Percentiles rank a stretch among this genome's conserved stretches.
Evolutionary conservation across 225 moss, liverwort and hornwort genomes (phyloP).

Genomic region (Climacium dendroides): DNA sequence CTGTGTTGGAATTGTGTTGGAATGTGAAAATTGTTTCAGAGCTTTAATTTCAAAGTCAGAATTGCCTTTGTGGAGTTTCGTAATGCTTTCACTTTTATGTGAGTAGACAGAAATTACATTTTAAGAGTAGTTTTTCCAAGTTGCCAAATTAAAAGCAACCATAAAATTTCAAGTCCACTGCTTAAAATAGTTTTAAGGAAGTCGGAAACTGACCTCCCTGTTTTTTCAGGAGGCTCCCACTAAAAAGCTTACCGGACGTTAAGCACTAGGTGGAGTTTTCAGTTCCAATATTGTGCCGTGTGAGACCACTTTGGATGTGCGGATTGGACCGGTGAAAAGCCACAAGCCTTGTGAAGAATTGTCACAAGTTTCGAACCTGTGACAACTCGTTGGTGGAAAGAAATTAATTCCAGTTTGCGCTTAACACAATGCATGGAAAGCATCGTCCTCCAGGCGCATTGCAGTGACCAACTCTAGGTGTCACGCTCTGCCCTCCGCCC

Average conservation of each 20-base stretch:
- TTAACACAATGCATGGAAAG: not conserved
- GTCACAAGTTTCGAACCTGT: not conserved
- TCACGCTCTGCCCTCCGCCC: not conserved
- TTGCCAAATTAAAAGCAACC: not conserved
- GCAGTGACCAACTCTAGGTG: not conserved
- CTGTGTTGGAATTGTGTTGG: not conserved
- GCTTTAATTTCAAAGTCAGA: not conserved
- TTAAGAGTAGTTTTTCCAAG: not conserved
- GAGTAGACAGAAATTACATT: not conserved
- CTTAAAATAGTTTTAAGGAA: not conserved
- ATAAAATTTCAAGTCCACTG: not conserved
- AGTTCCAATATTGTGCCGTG: not conserved
- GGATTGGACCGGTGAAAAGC: not conserved
- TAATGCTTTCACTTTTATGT: not conserved
- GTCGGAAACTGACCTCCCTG: not conserved
- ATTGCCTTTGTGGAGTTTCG: not conserved
- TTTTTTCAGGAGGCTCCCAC: not conserved
- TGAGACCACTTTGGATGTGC: not conserved
- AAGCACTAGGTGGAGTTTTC: no score
- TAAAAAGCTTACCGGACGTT: not conserved
- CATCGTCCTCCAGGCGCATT: not conserved
- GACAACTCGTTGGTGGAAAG: not conserved
- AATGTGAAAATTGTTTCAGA: not conserved
- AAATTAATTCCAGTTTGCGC: not conserved
- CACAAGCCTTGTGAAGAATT: not conserved